These are phyloP conservation scores for Xylaria longipes DNA, from an alignment of 495 filamentous ascomycete genomes.

Conservation along the genomic window DNA sequence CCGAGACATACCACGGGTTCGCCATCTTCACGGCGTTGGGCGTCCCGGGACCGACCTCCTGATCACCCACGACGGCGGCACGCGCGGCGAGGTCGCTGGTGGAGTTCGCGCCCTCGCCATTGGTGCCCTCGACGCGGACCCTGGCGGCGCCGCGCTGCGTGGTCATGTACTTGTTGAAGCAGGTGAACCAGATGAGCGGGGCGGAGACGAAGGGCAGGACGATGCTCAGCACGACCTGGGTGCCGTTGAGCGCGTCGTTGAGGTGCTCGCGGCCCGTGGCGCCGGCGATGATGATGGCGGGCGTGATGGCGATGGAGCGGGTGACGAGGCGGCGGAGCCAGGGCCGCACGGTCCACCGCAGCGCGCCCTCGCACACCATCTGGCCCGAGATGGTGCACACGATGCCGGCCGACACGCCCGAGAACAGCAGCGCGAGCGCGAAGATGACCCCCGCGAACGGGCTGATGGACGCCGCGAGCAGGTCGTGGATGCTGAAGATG, in stretches of 20 bases:
- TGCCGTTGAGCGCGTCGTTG: constrained; percentile 73
- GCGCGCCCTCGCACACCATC: constrained; percentile 80
- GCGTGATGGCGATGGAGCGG: constrained; percentile 76
- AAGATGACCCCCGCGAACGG: constrained; percentile 77
- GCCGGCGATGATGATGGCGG: constrained; percentile 81
- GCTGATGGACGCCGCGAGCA: constrained; percentile 72
- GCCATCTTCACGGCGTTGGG: constrained; percentile 58
- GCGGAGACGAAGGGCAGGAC: constrained; percentile 83
- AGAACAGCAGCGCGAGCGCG: constrained; percentile 78
- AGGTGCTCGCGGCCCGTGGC: constrained; percentile 77
- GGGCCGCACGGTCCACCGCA: constrained; percentile 72
- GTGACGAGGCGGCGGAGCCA: constrained; percentile 78
- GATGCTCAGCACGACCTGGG: constrained; percentile 80
- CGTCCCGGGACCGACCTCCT: constrained; percentile 29
- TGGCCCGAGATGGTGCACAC: constrained; percentile 86
- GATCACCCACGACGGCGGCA: constrained; percentile 20
- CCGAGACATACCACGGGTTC: constrained; percentile 64
- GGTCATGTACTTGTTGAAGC: constrained; percentile 80
- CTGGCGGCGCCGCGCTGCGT: constrained; percentile 54
- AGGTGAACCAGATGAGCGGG: constrained; percentile 88
- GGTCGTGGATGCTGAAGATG: constrained; percentile 81
- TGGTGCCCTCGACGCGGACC: constrained; percentile 40
- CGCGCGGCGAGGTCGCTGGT: constrained; percentile 16
- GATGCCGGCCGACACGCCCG: constrained; percentile 77
- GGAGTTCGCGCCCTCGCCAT: constrained; percentile 28